Base-by-base conservation (phyloP, 176 grass and related monocot genomes). In the Phragmites australis region DNA sequence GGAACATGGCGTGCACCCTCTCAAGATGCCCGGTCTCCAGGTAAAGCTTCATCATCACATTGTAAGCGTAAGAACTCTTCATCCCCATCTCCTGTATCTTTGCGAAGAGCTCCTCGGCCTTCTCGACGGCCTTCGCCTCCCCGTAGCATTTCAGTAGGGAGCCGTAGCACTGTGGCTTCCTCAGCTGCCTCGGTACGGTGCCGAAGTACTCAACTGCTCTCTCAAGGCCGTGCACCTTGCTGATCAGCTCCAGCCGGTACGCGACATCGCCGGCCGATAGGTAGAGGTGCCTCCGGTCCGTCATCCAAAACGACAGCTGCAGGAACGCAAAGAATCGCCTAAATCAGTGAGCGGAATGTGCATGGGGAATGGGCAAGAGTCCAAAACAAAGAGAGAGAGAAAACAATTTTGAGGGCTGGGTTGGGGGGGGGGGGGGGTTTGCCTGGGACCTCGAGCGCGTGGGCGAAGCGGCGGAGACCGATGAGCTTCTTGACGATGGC, bases 291-390 rank as follows among this genome's bases (percentile, higher is more conserved):
- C 83, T 76, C 75, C 79, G 75, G 61, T 91, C 83, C 8, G 81
- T 94, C 88, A 94, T 91, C 88, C 92, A 91, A 60, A 71, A 78
- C 18, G 88, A 86, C 30, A 94, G 68, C 88, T 94, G 83, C 45
- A 86, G 48, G 43, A 66, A 48, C 19, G n/a, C 52, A 85, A 74
- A 52, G 26, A 56, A 65, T 74, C 32, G 39, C 11, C 41, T 48
- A 17, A 48, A 2, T 47, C 5, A 14, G 14, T 59, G 37, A 51
- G 78, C n/a, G 23, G 41, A 40, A 25, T 67, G 69, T 14, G 44
- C 76, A 71, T 25, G 2, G 14, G 44, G 22, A 67, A 13, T 6
- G 37, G 14, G 25, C 32, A 31, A 51, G 18, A 55, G 76, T 56
- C 11, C 41, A 54, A 47, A 77, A 18, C 70, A 9, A 18, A 26